Conservation (phyloP, 2,329 filamentous ascomycete genomes). For the Aspergillus brasiliensis region DNA sequence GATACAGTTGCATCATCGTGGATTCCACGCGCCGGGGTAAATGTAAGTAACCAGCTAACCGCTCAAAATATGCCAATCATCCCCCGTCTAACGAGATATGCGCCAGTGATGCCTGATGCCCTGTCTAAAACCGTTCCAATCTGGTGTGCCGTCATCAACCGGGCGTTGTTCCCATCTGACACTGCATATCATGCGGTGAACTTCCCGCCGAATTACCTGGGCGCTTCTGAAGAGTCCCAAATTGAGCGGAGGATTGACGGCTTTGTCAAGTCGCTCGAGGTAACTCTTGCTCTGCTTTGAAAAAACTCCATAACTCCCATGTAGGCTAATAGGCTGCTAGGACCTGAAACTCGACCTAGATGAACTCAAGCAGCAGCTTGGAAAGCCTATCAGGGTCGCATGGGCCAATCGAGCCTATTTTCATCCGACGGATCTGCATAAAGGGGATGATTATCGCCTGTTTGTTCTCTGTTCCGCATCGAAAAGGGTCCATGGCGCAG, state of each 20-base stretch:
- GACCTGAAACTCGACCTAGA: slow-evolving; percentile 64
- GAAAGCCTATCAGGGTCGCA: slow-evolving; percentile 72
- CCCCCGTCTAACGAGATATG: slow-evolving; percentile 22
- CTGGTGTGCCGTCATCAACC: slow-evolving; percentile 88
- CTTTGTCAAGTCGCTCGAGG: slow-evolving; percentile 55
- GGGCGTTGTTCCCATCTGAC: slow-evolving; percentile 68
- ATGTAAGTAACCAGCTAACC: slow-evolving; percentile 50
- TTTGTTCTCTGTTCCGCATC: slow-evolving; percentile 87
- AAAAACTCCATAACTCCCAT: not conserved
- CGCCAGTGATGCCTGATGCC: slow-evolving; percentile 82
- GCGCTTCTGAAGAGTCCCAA: slow-evolving; percentile 75
- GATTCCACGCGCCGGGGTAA: slow-evolving; percentile 93
- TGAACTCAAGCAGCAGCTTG: slow-evolving; percentile 57
- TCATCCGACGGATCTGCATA: slow-evolving; percentile 48
- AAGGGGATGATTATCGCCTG: slow-evolving; percentile 63
- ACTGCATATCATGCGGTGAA: slow-evolving; percentile 58
- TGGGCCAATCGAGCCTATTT: slow-evolving; percentile 75
- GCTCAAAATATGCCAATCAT: slow-evolving; percentile 2
- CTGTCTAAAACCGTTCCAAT: slow-evolving; percentile 91
- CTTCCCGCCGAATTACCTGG: slow-evolving; percentile 72
- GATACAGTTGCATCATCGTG: slow-evolving; percentile 67
- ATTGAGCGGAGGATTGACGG: slow-evolving; percentile 65
- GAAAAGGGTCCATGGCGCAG: slow-evolving; percentile 67
- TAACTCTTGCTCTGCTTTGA: slow-evolving; percentile 23
- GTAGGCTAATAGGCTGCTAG: slow-evolving; percentile 37